Evolutionary conservation across 768 basidiomycete species (phyloP), one percentile per base, ranked within the genome.

Genomic region (Lentinula sp.): DNA sequence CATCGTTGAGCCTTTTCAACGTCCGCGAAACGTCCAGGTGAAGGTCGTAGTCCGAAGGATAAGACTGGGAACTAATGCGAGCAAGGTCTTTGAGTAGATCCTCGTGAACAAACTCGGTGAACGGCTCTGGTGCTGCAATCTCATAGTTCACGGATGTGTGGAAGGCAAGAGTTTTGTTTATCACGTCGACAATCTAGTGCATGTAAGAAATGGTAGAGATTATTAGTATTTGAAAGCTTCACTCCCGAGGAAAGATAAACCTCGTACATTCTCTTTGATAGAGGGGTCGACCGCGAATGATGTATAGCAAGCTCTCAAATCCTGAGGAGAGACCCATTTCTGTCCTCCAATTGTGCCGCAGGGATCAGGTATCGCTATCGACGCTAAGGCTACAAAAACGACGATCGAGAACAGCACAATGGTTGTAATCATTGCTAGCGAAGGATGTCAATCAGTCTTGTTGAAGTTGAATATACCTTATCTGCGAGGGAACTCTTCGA

Each of bases 131-230:
- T 3, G 76, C 76, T 2, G 60, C 59, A 23, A 70, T 61, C 63
- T 77, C 66, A 57, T 76, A 77, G 65, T 75, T 77, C 39, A 71
- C 67, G 6, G 74, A 75, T 5, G 76, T 76, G 61, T 77, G 75
- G 66, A 77, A 76, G 18, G 70, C 73, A 40, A 76, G 66, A 3
- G 74, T 75, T 65, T 75, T 75, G 69, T 73, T 76, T 48, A 76
- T 70, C 2, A 74, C 74, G 28, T 76, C 74, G 34, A 77, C 61
- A 52, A 75, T 75, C 75, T 75, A 21, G 28, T 15, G 32, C 5
- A 57, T 6, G 32, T 21, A 7, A 48, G 13, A 10, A 46, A 28
- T 9, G 21, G 21, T 9, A 11, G 18, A 7, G 18, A 9, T 6
- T 2, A 48, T 55, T 23, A 39, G 49, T n/a, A 18, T 42, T 39